phyloP scores from a whole-genome alignment of 768 basidiomycete species.

The Pholiota conissans region DNA sequence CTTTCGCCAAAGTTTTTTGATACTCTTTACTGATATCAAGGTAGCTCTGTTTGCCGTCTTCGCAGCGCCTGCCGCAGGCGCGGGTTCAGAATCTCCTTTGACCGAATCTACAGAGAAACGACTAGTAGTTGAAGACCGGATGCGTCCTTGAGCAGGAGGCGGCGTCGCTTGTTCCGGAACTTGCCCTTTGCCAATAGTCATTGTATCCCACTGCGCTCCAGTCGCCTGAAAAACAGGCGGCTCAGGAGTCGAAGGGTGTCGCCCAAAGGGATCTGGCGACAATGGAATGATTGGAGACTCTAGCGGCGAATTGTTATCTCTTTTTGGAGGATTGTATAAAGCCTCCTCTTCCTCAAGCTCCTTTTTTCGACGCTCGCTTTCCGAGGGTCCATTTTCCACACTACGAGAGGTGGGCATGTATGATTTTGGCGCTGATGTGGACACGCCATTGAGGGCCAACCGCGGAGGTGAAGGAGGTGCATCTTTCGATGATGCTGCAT shows the following conservation, averaged over 20 bases:
- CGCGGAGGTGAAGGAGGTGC: constrained; percentile 55
- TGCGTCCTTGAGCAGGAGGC: constrained; percentile 15
- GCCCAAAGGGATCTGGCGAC: constrained; percentile 83
- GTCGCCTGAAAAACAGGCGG: constrained; percentile 23
- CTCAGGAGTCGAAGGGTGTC: constrained; percentile 56
- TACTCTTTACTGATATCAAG: constrained; percentile 70
- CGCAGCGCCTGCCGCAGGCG: constrained; percentile 21
- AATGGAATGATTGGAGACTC: constrained; percentile 74
- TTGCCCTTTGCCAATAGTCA: constrained; percentile 19
- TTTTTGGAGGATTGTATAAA: constrained; percentile 38
- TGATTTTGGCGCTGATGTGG: constrained; percentile 57
- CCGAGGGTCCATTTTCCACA: constrained; percentile 34
- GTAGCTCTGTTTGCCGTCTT: constrained; percentile 49
- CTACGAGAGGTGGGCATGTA: constrained; percentile 28
- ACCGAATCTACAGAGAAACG: constrained; percentile 80
- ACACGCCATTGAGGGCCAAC: constrained; percentile 68
- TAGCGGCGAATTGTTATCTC: constrained; percentile 21
- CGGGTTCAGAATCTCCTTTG: constrained; percentile 32
- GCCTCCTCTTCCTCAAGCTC: constrained; percentile 52
- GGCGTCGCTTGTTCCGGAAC: constrained; percentile 1
- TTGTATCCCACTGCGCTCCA: constrained; percentile 43
- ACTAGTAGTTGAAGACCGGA: constrained; percentile 41
- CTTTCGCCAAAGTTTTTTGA: constrained; percentile 80
- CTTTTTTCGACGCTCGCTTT: constrained; percentile 47
- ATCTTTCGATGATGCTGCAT: constrained; percentile 22